phyloP scores from a whole-genome alignment of 2,329 filamentous ascomycete genomes.

The Colletotrichum filicis region DNA sequence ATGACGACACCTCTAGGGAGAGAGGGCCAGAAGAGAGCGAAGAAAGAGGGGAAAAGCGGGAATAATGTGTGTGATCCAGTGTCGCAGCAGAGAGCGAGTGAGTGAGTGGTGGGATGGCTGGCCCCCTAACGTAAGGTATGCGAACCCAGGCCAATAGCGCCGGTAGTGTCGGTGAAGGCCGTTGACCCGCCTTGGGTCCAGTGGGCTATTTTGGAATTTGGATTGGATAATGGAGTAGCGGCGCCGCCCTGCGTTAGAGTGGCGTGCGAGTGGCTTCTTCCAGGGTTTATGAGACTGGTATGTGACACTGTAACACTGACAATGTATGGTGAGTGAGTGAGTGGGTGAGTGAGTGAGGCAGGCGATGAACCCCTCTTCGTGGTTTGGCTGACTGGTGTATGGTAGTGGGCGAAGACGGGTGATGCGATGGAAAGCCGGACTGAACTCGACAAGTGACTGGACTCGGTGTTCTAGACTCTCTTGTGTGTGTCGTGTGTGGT shows the following conservation, averaged over 20 bases:
- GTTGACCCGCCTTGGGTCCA: constrained; percentile 31
- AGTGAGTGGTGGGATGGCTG: constrained; percentile 15
- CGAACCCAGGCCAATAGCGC: constrained; percentile 23
- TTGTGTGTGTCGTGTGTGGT: constrained; percentile 23
- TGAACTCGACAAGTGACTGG: neutral
- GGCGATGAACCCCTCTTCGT: neutral
- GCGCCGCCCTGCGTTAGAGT: constrained; percentile 22
- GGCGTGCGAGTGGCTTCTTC: constrained; percentile 25
- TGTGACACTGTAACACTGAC: constrained; percentile 17
- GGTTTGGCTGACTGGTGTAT: constrained; percentile 11
- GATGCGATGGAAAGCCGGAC: constrained; percentile 22
- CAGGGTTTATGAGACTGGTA: constrained; percentile 5
- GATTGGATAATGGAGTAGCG: constrained; percentile 30
- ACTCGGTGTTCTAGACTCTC: constrained; percentile 8
- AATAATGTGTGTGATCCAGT: neutral
- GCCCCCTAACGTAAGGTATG: constrained; percentile 10
- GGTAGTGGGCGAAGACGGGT: constrained; percentile 4
- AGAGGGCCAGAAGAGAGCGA: neutral
- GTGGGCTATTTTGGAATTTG: constrained; percentile 13
- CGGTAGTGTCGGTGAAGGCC: constrained; percentile 33
- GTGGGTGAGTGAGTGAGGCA: neutral
- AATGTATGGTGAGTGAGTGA: neutral
- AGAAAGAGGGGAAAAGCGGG: constrained; percentile 31
- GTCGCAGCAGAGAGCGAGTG: neutral
- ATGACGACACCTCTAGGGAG: constrained; percentile 30